phyloP scores from a whole-genome alignment of 2,329 filamentous ascomycete genomes.

The Scopulariopsis brevicaulis region DNA sequence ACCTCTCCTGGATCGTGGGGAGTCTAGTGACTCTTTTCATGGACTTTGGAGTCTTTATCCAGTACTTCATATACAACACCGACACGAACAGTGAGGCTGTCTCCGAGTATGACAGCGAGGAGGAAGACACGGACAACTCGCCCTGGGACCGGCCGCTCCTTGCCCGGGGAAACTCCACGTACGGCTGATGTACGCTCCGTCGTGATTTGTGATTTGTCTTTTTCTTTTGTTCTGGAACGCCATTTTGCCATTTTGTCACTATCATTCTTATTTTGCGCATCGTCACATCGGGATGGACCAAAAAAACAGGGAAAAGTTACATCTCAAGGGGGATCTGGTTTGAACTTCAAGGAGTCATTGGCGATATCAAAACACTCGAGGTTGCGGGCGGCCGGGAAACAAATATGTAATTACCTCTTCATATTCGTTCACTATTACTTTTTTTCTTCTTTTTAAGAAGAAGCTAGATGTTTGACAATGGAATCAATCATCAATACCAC shows the following conservation, averaged over 20 bases:
- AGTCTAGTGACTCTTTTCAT: slow-evolving; percentile 79
- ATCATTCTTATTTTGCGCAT: neutral
- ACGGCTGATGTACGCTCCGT: neutral
- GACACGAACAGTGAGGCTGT: slow-evolving; percentile 19
- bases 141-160: slow-evolving; percentile 4
- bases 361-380: neutral
- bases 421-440: neutral
- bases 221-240: neutral
- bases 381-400: neutral
- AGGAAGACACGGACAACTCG: neutral
- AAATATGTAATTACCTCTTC: neutral
- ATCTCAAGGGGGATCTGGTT: neutral
- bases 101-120: neutral
- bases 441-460: neutral
- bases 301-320: neutral
- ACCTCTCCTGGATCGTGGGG: slow-evolving; percentile 81
- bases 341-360: neutral
- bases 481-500: neutral
- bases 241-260: neutral
- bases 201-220: neutral
- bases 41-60: slow-evolving; percentile 77
- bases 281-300: neutral
- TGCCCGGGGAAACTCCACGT: slow-evolving; percentile 4
- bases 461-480: neutral
- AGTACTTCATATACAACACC: slow-evolving; percentile 76